These are phyloP conservation scores for Starmera dryadoides DNA, from an alignment of 805 yeast genomes.

Conservation along the genomic window DNA sequence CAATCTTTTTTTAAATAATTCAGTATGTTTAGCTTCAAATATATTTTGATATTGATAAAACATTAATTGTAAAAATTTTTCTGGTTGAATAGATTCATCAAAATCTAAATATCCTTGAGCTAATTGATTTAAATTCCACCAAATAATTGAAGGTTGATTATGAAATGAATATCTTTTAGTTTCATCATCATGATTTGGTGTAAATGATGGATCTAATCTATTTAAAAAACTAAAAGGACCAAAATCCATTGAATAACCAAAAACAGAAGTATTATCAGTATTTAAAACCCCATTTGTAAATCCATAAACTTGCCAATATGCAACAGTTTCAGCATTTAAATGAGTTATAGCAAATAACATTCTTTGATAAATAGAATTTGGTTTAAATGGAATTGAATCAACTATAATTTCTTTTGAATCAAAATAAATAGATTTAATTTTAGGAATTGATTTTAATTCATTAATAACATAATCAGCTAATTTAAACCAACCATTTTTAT, in stretches of 20 bases:
- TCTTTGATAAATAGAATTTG: constrained; percentile 40
- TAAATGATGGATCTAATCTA: constrained; percentile 68
- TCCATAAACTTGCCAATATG: constrained; percentile 87
- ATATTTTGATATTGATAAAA: constrained; percentile 48
- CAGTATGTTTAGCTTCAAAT: constrained; percentile 52
- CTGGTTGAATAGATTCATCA: constrained; percentile 41
- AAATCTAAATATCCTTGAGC: constrained; percentile 54
- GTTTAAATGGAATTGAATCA: constrained; percentile 24
- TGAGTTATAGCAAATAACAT: constrained; percentile 64
- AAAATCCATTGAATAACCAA: constrained; percentile 84
- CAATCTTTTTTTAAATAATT: constrained; percentile 53
- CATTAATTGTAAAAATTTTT: constrained; percentile 19
- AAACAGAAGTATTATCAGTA: constrained; percentile 88
- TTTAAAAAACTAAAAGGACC: constrained; percentile 95
- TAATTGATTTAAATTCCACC: constrained; percentile 87
- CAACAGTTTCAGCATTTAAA: constrained; percentile 73
- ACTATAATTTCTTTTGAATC: constrained; percentile 8
- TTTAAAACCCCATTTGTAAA: constrained; percentile 91
- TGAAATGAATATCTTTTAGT: constrained; percentile 64
- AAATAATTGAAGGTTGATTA: constrained; percentile 80
- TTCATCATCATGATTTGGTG: constrained; percentile 88
- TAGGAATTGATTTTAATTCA: constrained; percentile 36
- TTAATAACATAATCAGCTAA: constrained; percentile 70
- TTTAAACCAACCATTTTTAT: constrained; percentile 50
- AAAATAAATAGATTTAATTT: constrained; percentile 15